Evolutionary conservation across 805 yeast genomes (phyloP), one percentile per base, ranked within the genome.

Genomic region (Maudiozyma saulgeensis): DNA sequence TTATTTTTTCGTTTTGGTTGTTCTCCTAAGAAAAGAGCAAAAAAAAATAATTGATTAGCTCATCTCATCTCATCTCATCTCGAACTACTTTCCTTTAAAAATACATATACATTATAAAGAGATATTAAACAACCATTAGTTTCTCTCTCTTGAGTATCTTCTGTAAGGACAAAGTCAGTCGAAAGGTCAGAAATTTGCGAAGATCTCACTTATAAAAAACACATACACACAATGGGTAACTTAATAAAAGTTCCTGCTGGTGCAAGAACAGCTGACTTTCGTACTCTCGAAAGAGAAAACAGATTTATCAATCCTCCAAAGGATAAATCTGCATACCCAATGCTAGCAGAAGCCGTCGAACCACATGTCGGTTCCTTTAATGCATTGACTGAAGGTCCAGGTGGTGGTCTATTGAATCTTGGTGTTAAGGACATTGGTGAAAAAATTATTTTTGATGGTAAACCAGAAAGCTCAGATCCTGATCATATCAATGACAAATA

Each of bases 361-460:
- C 99, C 99, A 5, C 99, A 93, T 66, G 79, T 93, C 49, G 97
- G 96, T 8, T 91, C 98, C 1, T 93, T 93, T 75, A 85, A 93
- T 74, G 97, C 97, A 5, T 74, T 93, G 50, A 86, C 96, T 23
- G 95, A 87, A 51, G 96, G 96, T 42, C 80, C 86, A 23, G 81
- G 75, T 42, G 95, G 91, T 44, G 96, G 96, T 6, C 68, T 93
- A 25, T 73, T 93, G 52, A 88, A 90, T 65, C 71, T 84, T 46
- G 97, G 86, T 2, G 95, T 84, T 44, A 76, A 83, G 60, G 98
- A 93, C 62, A 88, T 93, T 52, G 99, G 98, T 9, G 69, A 79
- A 51, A 87, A 83, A 61, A 81, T 89, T 16, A 82, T 88, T 12
- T 91, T 87, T 63, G 99, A 93, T 67, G 81, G 89, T 28, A 60